Evolutionary conservation across 129 eudicot genomes (phyloP).

Genomic region (Artemisia tridentata): DNA sequence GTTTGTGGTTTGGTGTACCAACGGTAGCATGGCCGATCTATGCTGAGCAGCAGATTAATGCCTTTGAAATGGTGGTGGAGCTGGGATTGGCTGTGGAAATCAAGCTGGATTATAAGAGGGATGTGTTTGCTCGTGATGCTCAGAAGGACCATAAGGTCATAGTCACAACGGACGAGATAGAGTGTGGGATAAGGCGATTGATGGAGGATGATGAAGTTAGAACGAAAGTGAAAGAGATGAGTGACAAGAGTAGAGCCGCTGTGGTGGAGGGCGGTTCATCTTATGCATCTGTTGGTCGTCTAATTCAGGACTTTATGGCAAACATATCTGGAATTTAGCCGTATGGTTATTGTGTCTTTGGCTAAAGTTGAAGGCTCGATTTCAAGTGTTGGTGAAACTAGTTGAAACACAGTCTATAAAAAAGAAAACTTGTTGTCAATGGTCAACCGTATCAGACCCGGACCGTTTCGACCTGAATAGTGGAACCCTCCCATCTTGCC

Average conservation of each 20-base stretch:
- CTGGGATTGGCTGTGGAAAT: slow-evolving; percentile 48
- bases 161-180: slow-evolving; percentile 30
- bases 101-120: slow-evolving; percentile 35
- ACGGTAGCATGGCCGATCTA: slow-evolving; percentile 39
- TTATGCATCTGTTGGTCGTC: slow-evolving; percentile 14
- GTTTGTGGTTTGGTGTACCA: slow-evolving; percentile 57
- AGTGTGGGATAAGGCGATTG: slow-evolving; percentile 32
- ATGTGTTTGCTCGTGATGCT: not conserved
- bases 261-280: slow-evolving; percentile 56
- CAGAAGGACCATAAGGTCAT: not conserved
- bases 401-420: no score
- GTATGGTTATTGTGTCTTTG: not conserved
- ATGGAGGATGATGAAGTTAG: slow-evolving; percentile 29
- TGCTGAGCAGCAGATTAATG: slow-evolving; percentile 50
- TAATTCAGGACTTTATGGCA: slow-evolving; percentile 22
- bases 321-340: not conserved
- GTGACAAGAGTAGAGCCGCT: slow-evolving; percentile 34
- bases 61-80: slow-evolving; percentile 46
- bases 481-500: no score
- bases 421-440: no score
- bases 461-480: no score
- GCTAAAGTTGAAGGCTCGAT: no score
- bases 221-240: slow-evolving; percentile 33
- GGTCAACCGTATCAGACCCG: no score
- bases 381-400: no score